phyloP scores from a whole-genome alignment of 2,329 filamentous ascomycete genomes.

The Didymella pinodella region DNA sequence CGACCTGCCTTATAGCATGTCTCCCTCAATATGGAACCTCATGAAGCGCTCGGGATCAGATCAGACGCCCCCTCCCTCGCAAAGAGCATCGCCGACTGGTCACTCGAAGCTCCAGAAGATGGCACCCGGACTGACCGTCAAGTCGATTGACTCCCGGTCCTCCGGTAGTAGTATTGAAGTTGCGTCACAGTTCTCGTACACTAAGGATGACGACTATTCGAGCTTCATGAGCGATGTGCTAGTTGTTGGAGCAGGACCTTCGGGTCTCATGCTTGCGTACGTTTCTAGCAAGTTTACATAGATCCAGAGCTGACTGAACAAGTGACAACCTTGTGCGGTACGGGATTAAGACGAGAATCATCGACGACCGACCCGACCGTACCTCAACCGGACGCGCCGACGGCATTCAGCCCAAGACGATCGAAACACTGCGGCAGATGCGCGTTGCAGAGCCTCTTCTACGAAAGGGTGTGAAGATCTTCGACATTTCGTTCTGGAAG shows the following conservation, averaged over 20 bases:
- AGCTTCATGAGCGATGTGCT: slow-evolving; percentile 51
- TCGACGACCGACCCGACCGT: slow-evolving; percentile 73
- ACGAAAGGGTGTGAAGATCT: slow-evolving; percentile 72
- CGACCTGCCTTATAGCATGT: slow-evolving; percentile 41
- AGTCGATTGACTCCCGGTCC: slow-evolving; percentile 36
- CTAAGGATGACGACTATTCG: slow-evolving; percentile 36
- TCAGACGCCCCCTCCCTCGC: slow-evolving; percentile 26
- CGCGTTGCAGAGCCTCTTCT: slow-evolving; percentile 73
- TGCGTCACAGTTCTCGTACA: slow-evolving; percentile 29
- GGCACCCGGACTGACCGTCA: slow-evolving; percentile 41
- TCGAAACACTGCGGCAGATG: slow-evolving; percentile 78
- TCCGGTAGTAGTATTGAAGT: slow-evolving; percentile 34
- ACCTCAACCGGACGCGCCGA: slow-evolving; percentile 75
- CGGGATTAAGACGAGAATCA: slow-evolving; percentile 69
- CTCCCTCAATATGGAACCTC: slow-evolving; percentile 43
- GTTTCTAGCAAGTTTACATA: slow-evolving; percentile 4
- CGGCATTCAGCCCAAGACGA: slow-evolving; percentile 78
- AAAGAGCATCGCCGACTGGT: slow-evolving; percentile 27
- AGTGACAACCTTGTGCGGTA: slow-evolving; percentile 68
- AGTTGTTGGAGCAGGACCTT: slow-evolving; percentile 54
- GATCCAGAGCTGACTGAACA: slow-evolving; percentile 14
- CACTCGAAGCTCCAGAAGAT: slow-evolving; percentile 45
- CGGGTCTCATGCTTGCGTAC: slow-evolving; percentile 55
- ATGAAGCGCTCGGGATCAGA: slow-evolving; percentile 44
- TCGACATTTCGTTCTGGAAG: slow-evolving; percentile 76